Evolutionary conservation across 2,329 filamentous ascomycete species (phyloP), one percentile per base, ranked within the genome.

Genomic region (Albophoma yamanashiensis): DNA sequence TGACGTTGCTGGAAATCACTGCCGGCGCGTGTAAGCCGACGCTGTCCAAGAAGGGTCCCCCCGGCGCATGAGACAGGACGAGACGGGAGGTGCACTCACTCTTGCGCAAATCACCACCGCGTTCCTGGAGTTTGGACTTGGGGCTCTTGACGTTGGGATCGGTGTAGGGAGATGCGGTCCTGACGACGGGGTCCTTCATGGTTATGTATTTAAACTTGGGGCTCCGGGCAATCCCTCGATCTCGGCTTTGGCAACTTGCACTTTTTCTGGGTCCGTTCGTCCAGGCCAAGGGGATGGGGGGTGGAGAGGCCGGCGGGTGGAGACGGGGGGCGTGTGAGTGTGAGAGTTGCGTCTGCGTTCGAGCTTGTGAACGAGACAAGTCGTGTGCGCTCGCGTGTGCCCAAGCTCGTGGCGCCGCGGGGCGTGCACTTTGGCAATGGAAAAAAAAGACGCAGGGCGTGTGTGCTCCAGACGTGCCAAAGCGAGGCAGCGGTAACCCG

Each of bases 1-100:
- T 96, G 72, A 97, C 83, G 73, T 79, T 82, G 70, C 75, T 81
- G 70, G 74, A 69, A 74, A 82, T 75, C 81, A 85, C 80, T 83
- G 65, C 25, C 55, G 59, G 12, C 38, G 38, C 55, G 53, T 57
- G 38, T 60, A 53, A 62, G 47, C 8, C 43, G 43, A 39, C 7
- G n/a, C 27, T 31, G 27, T 31, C n/a, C n/a, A n/a, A n/a, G n/a
- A n/a, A n/a, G n/a, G n/a, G n/a, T n/a, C n/a, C n/a, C n/a, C n/a
- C n/a, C n/a, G n/a, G n/a, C n/a, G n/a, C n/a, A n/a, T n/a, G n/a
- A n/a, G 47, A 11, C 14, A 11, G 47, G 42, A 58, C 53, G 60
- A 31, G 27, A 31, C 27, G 27, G 27, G 27, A 5, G n/a, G n/a
- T n/a, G 27, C 27, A 74, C 75, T 67, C 67, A 77, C 75, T 78